phyloP scores from a whole-genome alignment of 306 rosid species.

The Vicia villosa region DNA sequence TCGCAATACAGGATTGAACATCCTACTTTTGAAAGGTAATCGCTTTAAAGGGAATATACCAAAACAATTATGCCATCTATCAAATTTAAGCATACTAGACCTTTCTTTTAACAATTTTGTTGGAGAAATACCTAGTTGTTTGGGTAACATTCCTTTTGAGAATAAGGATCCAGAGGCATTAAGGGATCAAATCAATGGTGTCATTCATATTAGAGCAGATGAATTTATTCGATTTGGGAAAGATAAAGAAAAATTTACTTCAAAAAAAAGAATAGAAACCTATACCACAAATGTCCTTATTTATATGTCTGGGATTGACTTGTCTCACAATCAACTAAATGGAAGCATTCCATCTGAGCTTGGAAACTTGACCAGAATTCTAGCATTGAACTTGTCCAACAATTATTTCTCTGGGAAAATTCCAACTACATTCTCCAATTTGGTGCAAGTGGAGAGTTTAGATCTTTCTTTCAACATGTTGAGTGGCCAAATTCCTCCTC shows the following conservation, averaged over 20 bases:
- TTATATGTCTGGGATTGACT: slow-evolving; percentile 21
- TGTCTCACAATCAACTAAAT: not conserved
- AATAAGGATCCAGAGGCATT: not conserved
- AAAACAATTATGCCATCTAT: not conserved
- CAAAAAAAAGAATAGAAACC: not conserved
- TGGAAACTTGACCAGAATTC: slow-evolving; percentile 10
- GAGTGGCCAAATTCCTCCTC: slow-evolving; percentile 10
- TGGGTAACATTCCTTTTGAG: slow-evolving; percentile 24
- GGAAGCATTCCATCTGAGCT: slow-evolving; percentile 25
- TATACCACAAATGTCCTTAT: not conserved
- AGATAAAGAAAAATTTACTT: not conserved
- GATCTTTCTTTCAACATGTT: slow-evolving; percentile 15
- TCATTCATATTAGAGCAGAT: not conserved
- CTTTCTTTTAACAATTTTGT: not conserved
- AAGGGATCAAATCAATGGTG: not conserved
- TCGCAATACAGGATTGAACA: not conserved
- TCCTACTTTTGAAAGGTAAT: slow-evolving; percentile 23
- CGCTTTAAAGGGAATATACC: slow-evolving; percentile 10
- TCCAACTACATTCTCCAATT: not conserved
- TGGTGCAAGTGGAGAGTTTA: slow-evolving; percentile 6
- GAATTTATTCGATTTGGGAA: not conserved
- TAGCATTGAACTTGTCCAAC: slow-evolving; percentile 1
- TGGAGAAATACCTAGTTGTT: slow-evolving; percentile 23
- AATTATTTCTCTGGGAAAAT: not conserved
- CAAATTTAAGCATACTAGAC: not conserved